These are phyloP conservation scores for Penicillium antarcticum DNA, from an alignment of 495 filamentous ascomycete species.

Conservation along the genomic window DNA sequence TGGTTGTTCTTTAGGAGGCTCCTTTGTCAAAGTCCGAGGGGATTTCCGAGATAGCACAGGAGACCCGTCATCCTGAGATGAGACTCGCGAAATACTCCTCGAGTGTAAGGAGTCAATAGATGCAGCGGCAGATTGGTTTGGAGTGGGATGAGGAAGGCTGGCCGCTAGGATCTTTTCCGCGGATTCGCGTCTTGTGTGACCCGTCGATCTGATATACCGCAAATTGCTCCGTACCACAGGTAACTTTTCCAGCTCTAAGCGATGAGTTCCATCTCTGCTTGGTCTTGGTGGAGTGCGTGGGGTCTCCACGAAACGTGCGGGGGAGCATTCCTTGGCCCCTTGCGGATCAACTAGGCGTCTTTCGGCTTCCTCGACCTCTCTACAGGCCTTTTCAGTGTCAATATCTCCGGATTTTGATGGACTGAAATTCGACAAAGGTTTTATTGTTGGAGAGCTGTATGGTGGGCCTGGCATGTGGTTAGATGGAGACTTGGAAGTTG, in stretches of 20 bases:
- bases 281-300: conserved; percentile 51
- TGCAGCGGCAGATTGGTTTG: conserved; percentile 26
- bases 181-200: conserved; percentile 43
- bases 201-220: conserved; percentile 35
- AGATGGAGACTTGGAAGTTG: neutral
- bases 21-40: conserved; percentile 26
- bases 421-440: conserved; percentile 56
- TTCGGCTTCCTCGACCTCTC: conserved; percentile 25
- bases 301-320: neutral
- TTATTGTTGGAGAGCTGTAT: conserved; percentile 60
- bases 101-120: conserved; percentile 41
- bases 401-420: conserved; percentile 22
- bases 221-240: conserved; percentile 80
- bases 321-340: neutral
- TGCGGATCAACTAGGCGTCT: conserved; percentile 16
- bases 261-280: conserved; percentile 76
- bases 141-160: conserved; percentile 8
- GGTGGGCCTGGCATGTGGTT: conserved; percentile 35
- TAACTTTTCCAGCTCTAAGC: conserved; percentile 58
- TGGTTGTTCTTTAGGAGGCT: conserved; percentile 16
- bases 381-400: conserved; percentile 21
- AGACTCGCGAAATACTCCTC: conserved; percentile 30
- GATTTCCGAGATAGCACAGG: conserved; percentile 30
- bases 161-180: conserved; percentile 24
- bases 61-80: conserved; percentile 40